Percentiles rank a stretch among this genome's conserved stretches.
These are phyloP conservation scores for Agaricus bisporus DNA, from an alignment of 768 basidiomycete genomes.

Conservation along the genomic window DNA sequence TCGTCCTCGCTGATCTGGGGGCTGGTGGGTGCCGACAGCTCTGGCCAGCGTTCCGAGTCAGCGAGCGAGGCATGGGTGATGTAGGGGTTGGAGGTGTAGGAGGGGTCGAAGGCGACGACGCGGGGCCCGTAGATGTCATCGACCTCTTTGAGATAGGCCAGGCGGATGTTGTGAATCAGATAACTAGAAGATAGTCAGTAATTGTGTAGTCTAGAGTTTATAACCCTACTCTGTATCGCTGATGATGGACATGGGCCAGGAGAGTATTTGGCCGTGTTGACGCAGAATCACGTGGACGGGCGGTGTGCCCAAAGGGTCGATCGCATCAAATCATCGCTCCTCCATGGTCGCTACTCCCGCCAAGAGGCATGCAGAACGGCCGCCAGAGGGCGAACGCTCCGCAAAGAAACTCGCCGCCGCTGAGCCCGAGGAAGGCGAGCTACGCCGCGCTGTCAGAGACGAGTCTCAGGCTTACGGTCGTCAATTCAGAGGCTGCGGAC, in stretches of 20 bases:
- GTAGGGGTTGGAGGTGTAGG: slow-evolving; percentile 78
- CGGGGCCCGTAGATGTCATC: slow-evolving; percentile 83
- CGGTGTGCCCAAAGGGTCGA: not conserved
- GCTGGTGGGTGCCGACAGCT: slow-evolving; percentile 64
- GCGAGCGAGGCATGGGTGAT: slow-evolving; percentile 75
- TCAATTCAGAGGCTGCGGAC: slow-evolving; percentile 62
- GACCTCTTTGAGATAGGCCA: slow-evolving; percentile 83
- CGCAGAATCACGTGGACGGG: not conserved
- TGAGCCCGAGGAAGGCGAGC: slow-evolving; percentile 78
- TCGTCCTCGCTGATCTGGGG: slow-evolving; percentile 75
- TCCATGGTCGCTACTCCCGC: slow-evolving; percentile 11
- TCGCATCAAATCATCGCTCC: too few relatives aligned
- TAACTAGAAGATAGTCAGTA: slow-evolving; percentile 30
- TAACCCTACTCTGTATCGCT: slow-evolving; percentile 53
- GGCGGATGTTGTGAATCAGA: slow-evolving; percentile 78
- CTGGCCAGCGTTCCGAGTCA: slow-evolving; percentile 79
- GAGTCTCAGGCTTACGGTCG: slow-evolving; percentile 66
- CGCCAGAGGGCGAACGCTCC: slow-evolving; percentile 42
- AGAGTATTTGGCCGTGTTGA: not conserved
- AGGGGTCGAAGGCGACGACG: slow-evolving; percentile 73
- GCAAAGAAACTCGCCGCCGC: slow-evolving; percentile 54
- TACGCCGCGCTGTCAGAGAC: slow-evolving; percentile 52
- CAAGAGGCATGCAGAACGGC: slow-evolving; percentile 57
- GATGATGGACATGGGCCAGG: slow-evolving; percentile 47
- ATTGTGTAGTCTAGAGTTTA: not conserved